Conservation (phyloP, 371 early-diverging fungal genomes). For the Mortierella sp. region DNA sequence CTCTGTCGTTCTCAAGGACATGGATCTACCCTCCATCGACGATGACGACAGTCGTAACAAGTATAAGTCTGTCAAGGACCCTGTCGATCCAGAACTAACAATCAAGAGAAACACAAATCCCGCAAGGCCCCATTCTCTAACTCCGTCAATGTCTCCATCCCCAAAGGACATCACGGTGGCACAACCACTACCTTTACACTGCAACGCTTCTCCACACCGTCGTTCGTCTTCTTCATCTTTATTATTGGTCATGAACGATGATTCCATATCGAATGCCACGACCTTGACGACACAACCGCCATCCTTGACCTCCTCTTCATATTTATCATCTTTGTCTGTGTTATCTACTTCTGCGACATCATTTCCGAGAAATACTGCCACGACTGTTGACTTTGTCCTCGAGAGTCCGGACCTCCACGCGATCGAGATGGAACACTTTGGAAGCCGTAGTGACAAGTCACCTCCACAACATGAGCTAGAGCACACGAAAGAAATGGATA, state of each 20-base stretch:
- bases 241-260: constrained; percentile 4
- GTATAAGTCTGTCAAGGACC: no score
- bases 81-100: not conserved
- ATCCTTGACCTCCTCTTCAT: no score
- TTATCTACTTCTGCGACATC: not conserved
- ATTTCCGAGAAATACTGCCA: not conserved
- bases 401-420: constrained; percentile 14
- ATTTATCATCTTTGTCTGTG: not conserved
- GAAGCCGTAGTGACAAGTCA: not conserved
- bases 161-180: not conserved
- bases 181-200: constrained; percentile 13
- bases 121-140: no score
- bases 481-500: no score
- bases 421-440: constrained; percentile 22
- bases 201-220: constrained; percentile 12
- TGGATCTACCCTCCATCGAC: not conserved
- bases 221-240: not conserved
- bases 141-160: no score
- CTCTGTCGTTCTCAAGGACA: no score
- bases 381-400: constrained; percentile 4
- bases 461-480: no score
- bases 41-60: not conserved
- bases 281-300: no score
- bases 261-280: no score
- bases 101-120: constrained; percentile 7